Evolutionary conservation across 371 early-diverging fungal species (phyloP).

Genomic region (Syncephalastrum racemosum): DNA sequence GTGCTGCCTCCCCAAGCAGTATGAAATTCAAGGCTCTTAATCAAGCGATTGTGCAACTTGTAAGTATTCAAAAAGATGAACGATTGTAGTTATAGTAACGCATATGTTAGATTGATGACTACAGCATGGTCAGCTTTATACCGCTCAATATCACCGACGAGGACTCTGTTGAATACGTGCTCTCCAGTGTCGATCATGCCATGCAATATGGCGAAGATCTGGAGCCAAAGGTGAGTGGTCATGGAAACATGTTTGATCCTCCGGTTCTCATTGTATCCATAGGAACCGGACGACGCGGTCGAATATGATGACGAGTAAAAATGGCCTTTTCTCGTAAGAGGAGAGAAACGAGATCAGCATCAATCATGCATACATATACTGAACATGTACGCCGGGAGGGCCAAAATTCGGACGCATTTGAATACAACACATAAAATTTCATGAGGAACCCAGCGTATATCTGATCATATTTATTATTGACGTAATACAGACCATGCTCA

Average conservation of each 20-base stretch:
- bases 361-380: no score
- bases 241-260: slow-evolving; percentile 4
- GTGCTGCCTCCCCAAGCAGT: slow-evolving; percentile 46
- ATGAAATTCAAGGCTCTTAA: slow-evolving; percentile 83
- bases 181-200: slow-evolving; percentile 91
- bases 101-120: slow-evolving; percentile 80
- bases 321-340: not conserved
- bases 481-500: no score
- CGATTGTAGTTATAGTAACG: not conserved
- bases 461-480: no score
- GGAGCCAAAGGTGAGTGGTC: slow-evolving; percentile 78
- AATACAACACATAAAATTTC: no score
- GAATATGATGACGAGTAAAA: slow-evolving; percentile 32
- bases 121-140: slow-evolving; percentile 93
- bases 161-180: slow-evolving; percentile 84
- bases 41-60: slow-evolving; percentile 85
- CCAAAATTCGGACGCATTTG: no score
- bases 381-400: no score
- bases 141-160: slow-evolving; percentile 95
- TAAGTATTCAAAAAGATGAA: slow-evolving; percentile 19
- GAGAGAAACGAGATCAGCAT: not conserved
- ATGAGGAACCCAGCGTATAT: no score
- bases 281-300: slow-evolving; percentile 44
- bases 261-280: slow-evolving; percentile 8
- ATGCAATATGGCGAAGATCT: slow-evolving; percentile 97